These are phyloP conservation scores for Perkinsus marinus DNA, from an alignment of 169 alveolate genomes.

Conservation along the genomic window DNA sequence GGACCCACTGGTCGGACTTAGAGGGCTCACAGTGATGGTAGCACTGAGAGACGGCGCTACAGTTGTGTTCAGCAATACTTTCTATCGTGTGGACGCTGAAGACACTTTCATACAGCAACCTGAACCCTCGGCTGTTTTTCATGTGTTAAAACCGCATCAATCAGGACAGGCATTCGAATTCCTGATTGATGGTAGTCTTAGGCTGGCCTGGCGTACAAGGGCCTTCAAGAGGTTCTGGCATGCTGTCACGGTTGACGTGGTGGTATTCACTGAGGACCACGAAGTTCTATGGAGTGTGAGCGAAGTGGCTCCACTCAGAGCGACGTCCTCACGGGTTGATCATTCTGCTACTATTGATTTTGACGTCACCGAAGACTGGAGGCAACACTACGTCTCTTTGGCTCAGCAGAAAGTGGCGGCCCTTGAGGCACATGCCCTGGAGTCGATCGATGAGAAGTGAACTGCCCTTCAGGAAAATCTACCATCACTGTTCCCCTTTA, in stretches of 20 bases:
- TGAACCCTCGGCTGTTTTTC: neutral
- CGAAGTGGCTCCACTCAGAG: neutral
- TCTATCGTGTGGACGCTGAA: neutral
- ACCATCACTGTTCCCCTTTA: neutral
- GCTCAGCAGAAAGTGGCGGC: neutral
- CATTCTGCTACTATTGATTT: neutral
- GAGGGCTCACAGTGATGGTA: neutral
- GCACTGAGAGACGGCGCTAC: neutral
- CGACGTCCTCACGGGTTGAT: neutral
- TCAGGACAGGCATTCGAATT: neutral
- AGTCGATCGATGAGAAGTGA: neutral
- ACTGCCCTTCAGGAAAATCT: too few species aligned
- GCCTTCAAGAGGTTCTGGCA: neutral
- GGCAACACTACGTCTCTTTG: neutral
- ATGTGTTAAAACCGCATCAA: neutral
- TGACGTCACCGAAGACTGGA: neutral
- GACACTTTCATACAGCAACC: neutral
- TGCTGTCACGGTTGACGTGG: neutral
- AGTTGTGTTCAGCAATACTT: neutral
- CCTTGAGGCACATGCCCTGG: neutral
- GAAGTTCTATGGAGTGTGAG: neutral
- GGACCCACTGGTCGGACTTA: neutral
- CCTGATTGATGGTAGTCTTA: neutral
- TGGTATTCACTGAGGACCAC: neutral
- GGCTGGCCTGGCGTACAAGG: neutral